Evolutionary conservation across 202 grass and related monocot species (phyloP), one percentile per base, ranked within the genome.

Genomic region (Carex arenaria): DNA sequence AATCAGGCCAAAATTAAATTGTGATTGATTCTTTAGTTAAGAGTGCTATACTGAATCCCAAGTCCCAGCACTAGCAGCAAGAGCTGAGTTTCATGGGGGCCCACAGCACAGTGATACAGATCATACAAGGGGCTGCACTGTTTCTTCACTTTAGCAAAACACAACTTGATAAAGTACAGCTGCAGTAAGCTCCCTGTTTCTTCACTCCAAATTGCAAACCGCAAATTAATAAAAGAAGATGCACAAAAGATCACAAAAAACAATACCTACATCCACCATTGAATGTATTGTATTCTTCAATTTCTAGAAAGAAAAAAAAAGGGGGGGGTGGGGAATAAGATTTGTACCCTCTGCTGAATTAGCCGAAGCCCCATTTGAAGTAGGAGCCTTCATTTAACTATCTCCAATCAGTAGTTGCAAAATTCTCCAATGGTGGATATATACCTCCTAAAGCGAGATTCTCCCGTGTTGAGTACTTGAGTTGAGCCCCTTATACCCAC

Each of bases 361-460:
- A 63, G 56, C 55, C 79, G 59, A 18, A 78, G 51, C 59, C 17
- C 83, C 83, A 65, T 85, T 85, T 54, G 83, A 85, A 56, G 42
- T 67, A 54, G 85, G 85, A 82, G 79, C 85, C 85, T 87, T 87
- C 85, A 87, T 87, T 67, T 66, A 77, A 83, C 67, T 54, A 75
- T 68, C 23, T 83, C 79, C 22, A 20, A n/a, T n/a, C n/a, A 83
- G 56, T 34, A 34, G 22, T 12, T 53, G 28, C 80, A 65, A 42
- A 47, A 66, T 87, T 45, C 56, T 75, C 30, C 79, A 71, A 81
- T 73, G 51, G 54, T 47, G 67, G 73, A 59, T 61, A 26, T 26
- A 26, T 26, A 51, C 34, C 83, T 80, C 32, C 12, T 70, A 70
- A 80, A 80, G 28, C 18, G 11, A 66, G 34, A 62, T 64, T 57